Evolutionary conservation across 2,329 filamentous ascomycete species (phyloP), one percentile per base, ranked within the genome.

Genomic region (Stemphylium beticola): DNA sequence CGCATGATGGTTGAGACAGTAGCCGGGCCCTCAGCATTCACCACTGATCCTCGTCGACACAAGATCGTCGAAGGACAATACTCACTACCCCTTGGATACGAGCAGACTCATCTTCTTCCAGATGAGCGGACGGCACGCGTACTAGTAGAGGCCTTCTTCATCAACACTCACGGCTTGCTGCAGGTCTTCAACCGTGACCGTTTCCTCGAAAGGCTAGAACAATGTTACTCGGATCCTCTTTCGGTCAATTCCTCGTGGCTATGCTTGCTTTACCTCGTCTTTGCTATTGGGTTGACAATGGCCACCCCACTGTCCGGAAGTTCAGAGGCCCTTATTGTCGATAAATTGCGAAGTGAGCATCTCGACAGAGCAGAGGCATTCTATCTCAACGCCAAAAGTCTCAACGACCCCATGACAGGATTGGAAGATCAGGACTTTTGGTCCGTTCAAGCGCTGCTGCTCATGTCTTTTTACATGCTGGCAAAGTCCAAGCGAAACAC

Each of bases 401-500:
- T 87, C 14, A 76, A 75, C 32, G 78, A 81, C 49, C 79, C 78
- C 8, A 69, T 77, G 48, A 75, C 71, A 3, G 78, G 83, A 0
- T 82, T 87, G 42, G 85, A 88, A 64, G 83, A 87, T 62, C 83
- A 82, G 18, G 83, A 87, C 50, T 83, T 89, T 53, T 87, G 85
- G 83, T 85, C 84, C 11, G 80, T 89, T 41, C 86, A 89, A 65
- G 85, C 85, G 2, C 74, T 88, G 38, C 74, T 84, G 0, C 73
- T 90, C 32, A 88, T 89, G 82, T 80, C 86, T 0, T 71, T 88
- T 2, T 90, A 88, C 64, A 85, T 83, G 81, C 73, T 89, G 14
- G 79, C 82, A 2, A 79, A 85, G 12, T 85, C 85, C 0, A 86
- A 83, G 68, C 78, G 85, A 14, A 88, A 88, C 60, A 82, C 84